Evolutionary conservation across 208 protist genomes (phyloP), one percentile per base, ranked within the genome.

Genomic region (Herpetomonas tarakana): DNA sequence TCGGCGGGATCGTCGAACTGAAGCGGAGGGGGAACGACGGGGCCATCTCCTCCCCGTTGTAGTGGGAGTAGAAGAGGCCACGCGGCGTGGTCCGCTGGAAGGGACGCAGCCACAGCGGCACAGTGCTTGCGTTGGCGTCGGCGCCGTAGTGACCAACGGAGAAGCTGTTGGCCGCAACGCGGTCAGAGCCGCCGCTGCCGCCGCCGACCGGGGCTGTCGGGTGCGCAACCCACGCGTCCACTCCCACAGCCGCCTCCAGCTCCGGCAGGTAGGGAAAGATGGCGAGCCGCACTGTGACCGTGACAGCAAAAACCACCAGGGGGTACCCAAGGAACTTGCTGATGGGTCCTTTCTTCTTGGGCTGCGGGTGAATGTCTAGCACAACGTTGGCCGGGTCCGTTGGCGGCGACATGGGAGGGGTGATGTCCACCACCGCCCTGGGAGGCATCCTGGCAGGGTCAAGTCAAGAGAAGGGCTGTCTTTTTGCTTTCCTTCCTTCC

Each of bases 1-100:
- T 70, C 27, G 72, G 65, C 7, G 79, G 64, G 16, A 63, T 73
- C 57, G 65, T 59, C 16, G 81, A 45, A 25, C 60, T 62, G 57
- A 86, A 86, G 31, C 67, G 63, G 28, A 79, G 67, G 11, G 65
- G 65, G 21, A 62, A 58, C 25, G 39, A 52, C 29, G 63, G n/a
- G 3, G 45, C 2, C 38, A 61, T 60, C 21, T 54, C 46, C 38
- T 54, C 54, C 19, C 38, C 47, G 24, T 26, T 60, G 44, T 22
- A 44, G 29, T 49, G 49, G 6, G 47, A 11, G 22, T 55, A 56
- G 47, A 52, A 63, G 22, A 55, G 44, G 35, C 35, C 35, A 6
- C 14, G 35, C 9, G 35, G 35, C 14, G 35, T 41, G 35, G 35
- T 41, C 9, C 35, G 35, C 9, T 41, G 35, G 35, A 41, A 41